Percentiles rank a stretch among this genome's conserved stretches.
Conservation (phyloP, 805 yeast species). For the Kuraishia ogatae region DNA sequence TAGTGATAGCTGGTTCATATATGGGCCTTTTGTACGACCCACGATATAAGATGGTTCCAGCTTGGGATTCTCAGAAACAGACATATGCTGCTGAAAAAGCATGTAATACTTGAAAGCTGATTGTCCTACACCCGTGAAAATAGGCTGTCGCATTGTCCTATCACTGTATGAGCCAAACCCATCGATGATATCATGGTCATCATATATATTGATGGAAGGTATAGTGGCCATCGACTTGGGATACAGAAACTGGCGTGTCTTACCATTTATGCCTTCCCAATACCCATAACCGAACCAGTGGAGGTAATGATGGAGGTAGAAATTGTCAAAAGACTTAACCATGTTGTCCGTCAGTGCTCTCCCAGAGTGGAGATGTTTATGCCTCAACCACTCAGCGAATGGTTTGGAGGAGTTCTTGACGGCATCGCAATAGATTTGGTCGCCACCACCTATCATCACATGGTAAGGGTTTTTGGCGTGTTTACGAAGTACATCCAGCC, state of each 20-base stretch:
- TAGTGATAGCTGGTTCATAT: slow-evolving; percentile 55
- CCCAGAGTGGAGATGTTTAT: slow-evolving; percentile 35
- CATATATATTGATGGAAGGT: slow-evolving; percentile 81
- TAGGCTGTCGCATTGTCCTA: slow-evolving; percentile 59
- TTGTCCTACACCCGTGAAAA: slow-evolving; percentile 66
- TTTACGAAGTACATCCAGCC: slow-evolving; percentile 75
- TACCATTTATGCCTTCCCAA: slow-evolving; percentile 66
- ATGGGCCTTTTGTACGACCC: slow-evolving; percentile 54
- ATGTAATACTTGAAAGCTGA: slow-evolving; percentile 80
- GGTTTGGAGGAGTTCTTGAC: slow-evolving; percentile 50
- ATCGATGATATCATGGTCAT: slow-evolving; percentile 95
- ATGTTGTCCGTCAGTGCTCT: slow-evolving; percentile 37
- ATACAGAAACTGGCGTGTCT: slow-evolving; percentile 55
- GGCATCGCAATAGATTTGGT: slow-evolving; percentile 85
- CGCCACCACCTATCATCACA: slow-evolving; percentile 97
- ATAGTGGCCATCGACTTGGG: slow-evolving; percentile 76
- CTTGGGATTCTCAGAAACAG: slow-evolving; percentile 32
- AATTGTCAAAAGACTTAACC: slow-evolving; percentile 46
- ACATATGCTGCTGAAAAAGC: slow-evolving; percentile 83
- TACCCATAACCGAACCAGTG: slow-evolving; percentile 88
- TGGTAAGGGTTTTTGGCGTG: slow-evolving; percentile 63
- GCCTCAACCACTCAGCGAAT: slow-evolving; percentile 56
- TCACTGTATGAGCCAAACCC: slow-evolving; percentile 90
- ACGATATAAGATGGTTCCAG: slow-evolving; percentile 54
- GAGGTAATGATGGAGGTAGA: slow-evolving; percentile 65